Evolutionary conservation across 1,284 basidiomycete genomes (phyloP).

Genomic region (Tilletia caries): DNA sequence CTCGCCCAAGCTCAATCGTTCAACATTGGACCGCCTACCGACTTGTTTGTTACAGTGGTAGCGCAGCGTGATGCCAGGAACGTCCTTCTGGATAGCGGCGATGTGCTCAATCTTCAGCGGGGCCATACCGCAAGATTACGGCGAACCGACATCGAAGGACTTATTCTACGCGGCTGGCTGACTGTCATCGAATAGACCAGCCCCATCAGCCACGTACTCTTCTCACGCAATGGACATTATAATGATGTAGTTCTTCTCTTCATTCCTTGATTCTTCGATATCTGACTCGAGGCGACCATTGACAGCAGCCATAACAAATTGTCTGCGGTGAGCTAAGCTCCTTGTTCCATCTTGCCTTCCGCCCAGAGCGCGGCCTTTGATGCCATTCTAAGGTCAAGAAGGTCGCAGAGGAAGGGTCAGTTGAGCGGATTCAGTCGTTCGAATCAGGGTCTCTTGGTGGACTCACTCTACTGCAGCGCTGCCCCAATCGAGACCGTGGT

Average conservation of each 20-base stretch:
- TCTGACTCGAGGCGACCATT: no score
- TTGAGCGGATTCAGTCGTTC: background rate
- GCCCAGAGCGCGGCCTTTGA: conserved; percentile 11
- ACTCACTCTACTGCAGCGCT: conserved; percentile 78
- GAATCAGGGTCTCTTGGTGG: background rate
- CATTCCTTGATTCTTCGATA: no score
- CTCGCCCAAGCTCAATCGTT: conserved; percentile 14
- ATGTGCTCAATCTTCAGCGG: conserved; percentile 78
- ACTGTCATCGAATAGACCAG: conserved; percentile 58
- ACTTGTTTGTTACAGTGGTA: conserved; percentile 72
- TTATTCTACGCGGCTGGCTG: conserved; percentile 85
- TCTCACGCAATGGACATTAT: background rate
- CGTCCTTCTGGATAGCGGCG: conserved; percentile 76
- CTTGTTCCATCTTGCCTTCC: conserved; percentile 13
- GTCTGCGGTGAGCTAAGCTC: no score
- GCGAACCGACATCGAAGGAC: conserved; percentile 79
- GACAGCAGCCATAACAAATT: no score
- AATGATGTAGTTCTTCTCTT: background rate
- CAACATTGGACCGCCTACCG: conserved; percentile 63
- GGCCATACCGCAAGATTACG: conserved; percentile 83
- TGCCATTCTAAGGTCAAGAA: conserved; percentile 4
- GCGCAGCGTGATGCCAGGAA: conserved; percentile 81
- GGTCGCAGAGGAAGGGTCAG: background rate
- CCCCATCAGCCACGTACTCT: no score
- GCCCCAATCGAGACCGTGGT: conserved; percentile 96